Base-by-base conservation (phyloP, 2,329 filamentous ascomycete genomes). In the Penicillium sp. region DNA sequence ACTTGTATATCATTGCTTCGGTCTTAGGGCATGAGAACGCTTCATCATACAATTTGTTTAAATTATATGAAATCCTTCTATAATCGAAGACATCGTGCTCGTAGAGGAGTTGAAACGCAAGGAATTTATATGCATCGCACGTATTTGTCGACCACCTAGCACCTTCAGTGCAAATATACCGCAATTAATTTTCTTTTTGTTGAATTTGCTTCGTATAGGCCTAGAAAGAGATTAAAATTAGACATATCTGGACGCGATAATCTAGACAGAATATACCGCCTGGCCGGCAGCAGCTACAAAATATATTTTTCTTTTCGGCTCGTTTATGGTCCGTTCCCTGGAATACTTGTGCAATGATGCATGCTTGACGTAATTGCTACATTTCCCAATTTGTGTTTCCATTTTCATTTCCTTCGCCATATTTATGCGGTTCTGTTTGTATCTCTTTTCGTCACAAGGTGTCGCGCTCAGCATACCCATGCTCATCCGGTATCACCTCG, bases 361-460 rank as follows among this genome's bases (percentile, higher is more conserved):
- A 57, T 55, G 26, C 40, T 61, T 63, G 61, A 63, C 61, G 61
- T 63, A 61, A 63, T 52, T 3, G 16, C 41, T 49, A 38, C 47
- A 43, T 33, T 33, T 26, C 38, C 5, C 11, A 14, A 17, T 1
- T 19, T 17, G 9, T 14, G 2, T n/a, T 53, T 22, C 19, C 10
- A 25, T 25, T 26, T 31, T 22, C 5, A 36, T 45, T 41, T 14
- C 28, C 6, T 31, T n/a, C 1, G 16, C 14, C 11, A n/a, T 22
- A 45, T 33, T 7, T 10, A 31, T 17, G 7, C 3, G 25, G 12
- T 16, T 16, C 8, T 16, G 26, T 17, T 44, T 33, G 17, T 16
- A 31, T 31, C 1, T 22, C 12, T 11, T 8, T 5, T 22, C 9
- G 12, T 8, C 7, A 25, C 22, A n/a, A 14, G 1, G 14, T 16